Evolutionary conservation across 2,329 filamentous ascomycete genomes (phyloP), one percentile per base, ranked within the genome.

Genomic region (Erysiphe pulchra): DNA sequence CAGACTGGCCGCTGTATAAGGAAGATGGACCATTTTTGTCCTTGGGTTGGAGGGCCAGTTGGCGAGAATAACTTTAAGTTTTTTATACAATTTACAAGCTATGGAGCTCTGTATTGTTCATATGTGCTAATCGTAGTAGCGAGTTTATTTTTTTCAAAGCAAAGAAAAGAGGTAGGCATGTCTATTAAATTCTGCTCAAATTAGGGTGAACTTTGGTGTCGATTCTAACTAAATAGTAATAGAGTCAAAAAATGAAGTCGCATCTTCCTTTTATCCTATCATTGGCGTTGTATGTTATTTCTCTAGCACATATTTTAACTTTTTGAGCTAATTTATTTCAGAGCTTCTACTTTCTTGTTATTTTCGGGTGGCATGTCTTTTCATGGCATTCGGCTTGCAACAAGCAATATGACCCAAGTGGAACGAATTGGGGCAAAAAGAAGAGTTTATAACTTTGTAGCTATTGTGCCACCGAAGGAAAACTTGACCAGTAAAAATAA

Each of bases 1-100:
- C 82, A 92, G 57, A 65, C 73, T 92, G 93, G 61, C 74, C 80
- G 84, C 39, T 95, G 87, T 56, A 80, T 92, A 18, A 65, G 71
- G 37, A 90, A 90, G 55, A 90, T 94, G 80, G 87, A 95, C 51
- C 87, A 95, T 57, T 90, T 86, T 55, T 98, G 90, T 56, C 90
- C 87, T 0, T 95, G 76, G 80, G 86, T 92, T n/a, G 87, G 87
- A 4, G 90, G 87, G 18, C 81, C 93, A 51, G 77, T 98, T 10
- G 80, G 76, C 0, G 86, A 94, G 59, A 85, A 75, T 1, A 75
- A 78, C 2, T 86, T 87, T 64, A 94, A 94, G 55, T 94, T 83
- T 61, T 95, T 98, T 56, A 65, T 85, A 11, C 90, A 94, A 52
- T 93, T 94, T 56, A 75, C 76, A 14, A 69, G 73, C 39, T 93